Evolutionary conservation across 495 filamentous ascomycete genomes (phyloP), one percentile per base, ranked within the genome.

Genomic region (Filosporella fistucella): DNA sequence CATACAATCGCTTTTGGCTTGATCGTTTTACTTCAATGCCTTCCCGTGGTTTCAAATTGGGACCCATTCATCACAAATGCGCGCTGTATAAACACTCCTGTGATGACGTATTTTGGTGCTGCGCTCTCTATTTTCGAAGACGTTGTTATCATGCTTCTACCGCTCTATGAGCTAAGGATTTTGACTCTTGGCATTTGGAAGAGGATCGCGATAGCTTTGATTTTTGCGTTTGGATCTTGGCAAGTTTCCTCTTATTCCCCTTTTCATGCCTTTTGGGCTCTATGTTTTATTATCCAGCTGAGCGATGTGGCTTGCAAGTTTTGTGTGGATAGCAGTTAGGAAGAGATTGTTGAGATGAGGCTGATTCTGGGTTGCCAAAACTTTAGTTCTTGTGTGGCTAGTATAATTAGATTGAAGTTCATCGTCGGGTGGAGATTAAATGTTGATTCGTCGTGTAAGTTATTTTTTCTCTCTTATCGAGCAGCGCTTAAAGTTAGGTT

Each of bases 201-300:
- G 49, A 70, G 60, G 42, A 18, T 66, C 6, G 61, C 57, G 20
- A 63, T 69, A 42, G 59, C 63, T 10, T 45, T 67, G 49, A 74
- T 74, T 67, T 74, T 74, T 52, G 61, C 59, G 25, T 47, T 74
- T 11, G 70, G 70, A 29, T 58, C 67, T 29, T 68, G 71, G 45
- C 63, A 67, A 49, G 58, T 68, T 4, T 54, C 63, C 33, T 4
- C n/a, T 30, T 7, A 26, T 9, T 10, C 21, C 18, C n/a, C 11
- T 13, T 6, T 2, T 23, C 16, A 16, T 21, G 8, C 11, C n/a
- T n/a, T n/a, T n/a, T n/a, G n/a, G n/a, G n/a, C n/a, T n/a, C n/a
- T 24, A 22, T 35, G 11, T 34, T 16, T 32, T 20, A 30, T 30
- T 30, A 30, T 8, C 8, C 8, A 30, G n/a, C 28, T 30, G 8